Conservation (phyloP, 768 basidiomycete genomes). For the Rhizopogon vinicolor region DNA sequence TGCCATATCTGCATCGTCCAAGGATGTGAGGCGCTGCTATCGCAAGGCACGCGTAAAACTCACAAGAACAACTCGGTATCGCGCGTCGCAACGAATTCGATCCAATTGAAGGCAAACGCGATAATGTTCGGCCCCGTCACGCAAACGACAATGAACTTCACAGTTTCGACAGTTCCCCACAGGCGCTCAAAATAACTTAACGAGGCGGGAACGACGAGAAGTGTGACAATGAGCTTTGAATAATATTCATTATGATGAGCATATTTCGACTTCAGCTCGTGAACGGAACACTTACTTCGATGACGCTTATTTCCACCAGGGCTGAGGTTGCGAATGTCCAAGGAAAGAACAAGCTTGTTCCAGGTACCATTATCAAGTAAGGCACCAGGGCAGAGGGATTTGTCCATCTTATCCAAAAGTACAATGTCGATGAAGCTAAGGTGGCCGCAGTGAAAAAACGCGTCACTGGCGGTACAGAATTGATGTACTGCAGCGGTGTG, state of each 20-base stretch:
- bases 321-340: conserved; percentile 93
- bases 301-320: conserved; percentile 76
- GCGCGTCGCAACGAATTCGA: conserved; percentile 70
- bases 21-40: conserved; percentile 9
- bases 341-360: conserved; percentile 76
- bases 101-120: conserved; percentile 83
- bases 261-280: background rate
- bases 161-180: conserved; percentile 85
- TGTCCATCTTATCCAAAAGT: conserved; percentile 63
- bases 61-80: conserved; percentile 77
- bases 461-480: conserved; percentile 76
- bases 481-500: conserved; percentile 62
- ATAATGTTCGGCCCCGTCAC: conserved; percentile 85
- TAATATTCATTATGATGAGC: background rate
- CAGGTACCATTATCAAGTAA: conserved; percentile 80
- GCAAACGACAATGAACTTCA: conserved; percentile 81
- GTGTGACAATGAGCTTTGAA: conserved; percentile 66
- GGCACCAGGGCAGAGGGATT: conserved; percentile 36
- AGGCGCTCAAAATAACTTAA: conserved; percentile 90
- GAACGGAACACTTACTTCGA: conserved; percentile 60
- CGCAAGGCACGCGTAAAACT: conserved; percentile 24
- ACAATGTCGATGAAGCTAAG: conserved; percentile 50
- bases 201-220: conserved; percentile 75
- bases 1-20: conserved; percentile 61
- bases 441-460: conserved; percentile 66